Conservation (phyloP, 1,284 basidiomycete species). For the Takashimella koratensis region DNA sequence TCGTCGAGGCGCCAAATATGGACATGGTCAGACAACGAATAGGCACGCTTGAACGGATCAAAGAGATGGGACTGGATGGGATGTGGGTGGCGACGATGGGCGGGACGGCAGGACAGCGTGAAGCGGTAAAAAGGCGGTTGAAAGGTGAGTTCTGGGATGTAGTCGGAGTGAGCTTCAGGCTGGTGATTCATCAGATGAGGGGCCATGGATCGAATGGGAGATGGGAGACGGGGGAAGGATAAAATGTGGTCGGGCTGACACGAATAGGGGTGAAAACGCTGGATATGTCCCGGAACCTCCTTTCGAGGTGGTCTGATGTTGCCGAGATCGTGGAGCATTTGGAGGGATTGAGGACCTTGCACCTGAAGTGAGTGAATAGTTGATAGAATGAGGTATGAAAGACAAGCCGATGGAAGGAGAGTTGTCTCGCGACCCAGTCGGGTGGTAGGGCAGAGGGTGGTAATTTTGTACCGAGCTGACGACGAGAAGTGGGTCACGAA, state of each 20-base stretch:
- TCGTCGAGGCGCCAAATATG: constrained; percentile 80
- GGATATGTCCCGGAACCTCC: constrained; percentile 74
- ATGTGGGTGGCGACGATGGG: constrained; percentile 56
- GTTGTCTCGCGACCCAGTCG: constrained; percentile 4
- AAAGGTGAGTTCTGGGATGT: constrained; percentile 14
- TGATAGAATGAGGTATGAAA: constrained; percentile 2
- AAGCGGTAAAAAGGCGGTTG: constrained; percentile 29
- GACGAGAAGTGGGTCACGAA: too few relatives aligned
- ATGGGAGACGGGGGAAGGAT: background rate
- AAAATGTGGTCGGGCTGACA: constrained; percentile 13
- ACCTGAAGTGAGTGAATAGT: constrained; percentile 62
- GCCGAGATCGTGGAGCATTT: constrained; percentile 64
- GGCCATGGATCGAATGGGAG: too few relatives aligned
- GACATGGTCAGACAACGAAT: constrained; percentile 72
- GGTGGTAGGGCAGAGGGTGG: too few relatives aligned
- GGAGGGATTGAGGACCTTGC: constrained; percentile 61
- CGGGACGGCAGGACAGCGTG: constrained; percentile 50
- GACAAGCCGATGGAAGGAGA: too few relatives aligned
- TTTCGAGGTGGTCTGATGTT: constrained; percentile 69
- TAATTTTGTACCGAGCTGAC: too few relatives aligned
- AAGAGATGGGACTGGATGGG: constrained; percentile 72
- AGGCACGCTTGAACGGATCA: constrained; percentile 62
- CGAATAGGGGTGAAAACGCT: constrained; percentile 67
- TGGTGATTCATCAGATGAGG: too few relatives aligned
- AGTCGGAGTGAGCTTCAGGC: too few relatives aligned